These are phyloP conservation scores for Irpex sp. DNA, from an alignment of 1,284 basidiomycete genomes.

Conservation along the genomic window DNA sequence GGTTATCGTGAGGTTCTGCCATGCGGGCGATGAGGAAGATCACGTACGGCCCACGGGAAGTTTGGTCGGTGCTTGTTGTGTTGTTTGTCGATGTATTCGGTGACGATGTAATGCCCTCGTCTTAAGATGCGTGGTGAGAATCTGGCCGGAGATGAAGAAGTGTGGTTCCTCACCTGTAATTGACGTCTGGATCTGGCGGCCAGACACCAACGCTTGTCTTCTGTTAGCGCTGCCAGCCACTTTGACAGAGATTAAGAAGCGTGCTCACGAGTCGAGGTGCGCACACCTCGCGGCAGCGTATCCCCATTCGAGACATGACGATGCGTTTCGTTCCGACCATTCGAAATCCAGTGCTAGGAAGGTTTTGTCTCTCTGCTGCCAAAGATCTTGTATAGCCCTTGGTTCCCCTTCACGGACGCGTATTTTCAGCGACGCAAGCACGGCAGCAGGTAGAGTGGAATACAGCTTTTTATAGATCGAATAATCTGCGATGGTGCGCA, in stretches of 20 bases:
- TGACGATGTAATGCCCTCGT: conserved; percentile 77
- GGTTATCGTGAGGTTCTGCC: neutral
- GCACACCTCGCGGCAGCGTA: conserved; percentile 76
- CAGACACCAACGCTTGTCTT: conserved; percentile 59
- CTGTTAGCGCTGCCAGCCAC: neutral
- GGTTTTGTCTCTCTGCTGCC: conserved; percentile 67
- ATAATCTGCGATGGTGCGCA: conserved; percentile 70
- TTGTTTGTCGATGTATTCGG: conserved; percentile 73
- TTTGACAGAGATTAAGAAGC: neutral
- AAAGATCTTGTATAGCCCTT: conserved; percentile 62
- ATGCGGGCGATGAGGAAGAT: neutral
- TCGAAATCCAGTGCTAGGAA: conserved; percentile 77
- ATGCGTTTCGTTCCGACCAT: conserved; percentile 74
- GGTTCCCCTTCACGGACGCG: conserved; percentile 71
- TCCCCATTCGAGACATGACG: conserved; percentile 72
- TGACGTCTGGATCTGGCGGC: conserved; percentile 77
- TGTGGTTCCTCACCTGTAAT: conserved; percentile 59
- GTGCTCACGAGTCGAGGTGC: conserved; percentile 66
- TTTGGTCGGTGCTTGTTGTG: conserved; percentile 58
- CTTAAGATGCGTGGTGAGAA: conserved; percentile 30
- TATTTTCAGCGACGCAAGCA: conserved; percentile 63
- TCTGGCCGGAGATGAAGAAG: conserved; percentile 1
- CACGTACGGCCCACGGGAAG: conserved; percentile 67
- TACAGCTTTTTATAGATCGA: conserved; percentile 71
- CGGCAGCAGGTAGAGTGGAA: conserved; percentile 67